A percentile compares a stretch with the other conserved stretches of the same genome.
Evolutionary conservation across 1,139 yeast genomes (phyloP).

Genomic region (Suhomyces terraborum): DNA sequence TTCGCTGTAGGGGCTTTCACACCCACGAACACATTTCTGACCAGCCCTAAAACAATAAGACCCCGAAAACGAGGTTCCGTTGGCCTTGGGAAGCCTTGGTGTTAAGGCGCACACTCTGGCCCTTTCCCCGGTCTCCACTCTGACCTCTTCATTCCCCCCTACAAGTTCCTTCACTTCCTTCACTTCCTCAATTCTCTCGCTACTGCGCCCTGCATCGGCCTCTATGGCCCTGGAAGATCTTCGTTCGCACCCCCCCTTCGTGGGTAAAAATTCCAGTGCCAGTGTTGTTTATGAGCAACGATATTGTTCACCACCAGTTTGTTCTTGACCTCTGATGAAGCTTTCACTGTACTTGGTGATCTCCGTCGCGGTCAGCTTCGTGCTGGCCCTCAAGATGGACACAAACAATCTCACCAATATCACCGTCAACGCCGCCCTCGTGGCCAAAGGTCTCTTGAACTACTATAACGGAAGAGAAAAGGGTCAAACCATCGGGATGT

Average conservation of each 20-base stretch:
- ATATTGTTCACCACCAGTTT: not conserved
- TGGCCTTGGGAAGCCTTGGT: too few species aligned
- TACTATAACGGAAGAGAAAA: constrained; percentile 64
- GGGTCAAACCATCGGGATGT: constrained; percentile 82
- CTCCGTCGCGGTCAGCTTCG: constrained; percentile 8
- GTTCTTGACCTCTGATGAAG: constrained; percentile 6
- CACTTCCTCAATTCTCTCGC: not conserved
- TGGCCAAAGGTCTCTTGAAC: constrained; percentile 66
- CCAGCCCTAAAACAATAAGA: too few species aligned
- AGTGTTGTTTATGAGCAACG: constrained; percentile 5
- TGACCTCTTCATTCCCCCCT: not conserved
- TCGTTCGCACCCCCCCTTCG: constrained; percentile 2
- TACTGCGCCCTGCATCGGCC: not conserved
- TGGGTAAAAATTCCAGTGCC: constrained; percentile 2
- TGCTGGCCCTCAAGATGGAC: constrained; percentile 34
- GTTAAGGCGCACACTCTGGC: too few species aligned
- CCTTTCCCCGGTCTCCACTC: not conserved
- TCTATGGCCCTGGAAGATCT: not conserved
- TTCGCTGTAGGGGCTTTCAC: too few species aligned
- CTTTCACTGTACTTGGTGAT: constrained; percentile 7
- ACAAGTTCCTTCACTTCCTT: too few species aligned
- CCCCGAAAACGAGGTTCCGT: too few species aligned
- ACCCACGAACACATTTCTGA: too few species aligned
- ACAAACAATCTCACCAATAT: constrained; percentile 41
- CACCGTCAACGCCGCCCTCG: constrained; percentile 53